Evolutionary conservation across 2,329 filamentous ascomycete species (phyloP).

Genomic region (Dactylellina parvicollis): DNA sequence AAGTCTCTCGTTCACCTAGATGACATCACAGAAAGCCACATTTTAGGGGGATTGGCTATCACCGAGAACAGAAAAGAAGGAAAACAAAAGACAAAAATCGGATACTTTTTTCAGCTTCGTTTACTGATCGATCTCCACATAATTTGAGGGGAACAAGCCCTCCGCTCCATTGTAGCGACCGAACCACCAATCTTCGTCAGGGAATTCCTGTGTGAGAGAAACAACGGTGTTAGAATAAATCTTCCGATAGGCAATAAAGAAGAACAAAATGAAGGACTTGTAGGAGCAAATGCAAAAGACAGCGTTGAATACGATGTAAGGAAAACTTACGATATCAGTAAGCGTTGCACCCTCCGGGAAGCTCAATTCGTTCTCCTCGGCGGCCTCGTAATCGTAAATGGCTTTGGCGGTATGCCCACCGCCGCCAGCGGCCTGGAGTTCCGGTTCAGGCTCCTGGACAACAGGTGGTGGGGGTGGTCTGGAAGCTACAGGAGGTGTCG

Average conservation of each 20-base stretch:
- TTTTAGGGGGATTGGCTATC: too few relatives aligned
- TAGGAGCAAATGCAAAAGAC: not conserved
- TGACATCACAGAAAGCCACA: too few relatives aligned
- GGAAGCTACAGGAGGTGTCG: conserved; percentile 56
- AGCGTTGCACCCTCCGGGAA: conserved; percentile 91
- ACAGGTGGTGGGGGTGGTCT: conserved; percentile 5
- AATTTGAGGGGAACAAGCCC: conserved; percentile 84
- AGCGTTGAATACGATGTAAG: not conserved
- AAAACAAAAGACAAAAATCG: too few relatives aligned
- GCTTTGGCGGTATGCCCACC: conserved; percentile 78
- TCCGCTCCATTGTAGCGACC: conserved; percentile 81
- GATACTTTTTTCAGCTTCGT: not conserved
- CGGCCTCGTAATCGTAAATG: conserved; percentile 94
- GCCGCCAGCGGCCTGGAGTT: conserved; percentile 59
- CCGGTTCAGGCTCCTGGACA: conserved; percentile 59
- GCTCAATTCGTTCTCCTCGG: conserved; percentile 85
- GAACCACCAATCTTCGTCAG: conserved; percentile 99
- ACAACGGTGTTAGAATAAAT: not conserved
- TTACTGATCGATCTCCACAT: conserved; percentile 69
- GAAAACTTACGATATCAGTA: conserved; percentile 74
- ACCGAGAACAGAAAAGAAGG: too few relatives aligned
- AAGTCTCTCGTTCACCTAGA: too few relatives aligned
- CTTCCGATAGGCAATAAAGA: not conserved
- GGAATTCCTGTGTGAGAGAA: conserved; percentile 75
- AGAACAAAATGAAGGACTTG: too few relatives aligned